Evolutionary conservation across 805 yeast genomes (phyloP).

Genomic region (Pichia californica): DNA sequence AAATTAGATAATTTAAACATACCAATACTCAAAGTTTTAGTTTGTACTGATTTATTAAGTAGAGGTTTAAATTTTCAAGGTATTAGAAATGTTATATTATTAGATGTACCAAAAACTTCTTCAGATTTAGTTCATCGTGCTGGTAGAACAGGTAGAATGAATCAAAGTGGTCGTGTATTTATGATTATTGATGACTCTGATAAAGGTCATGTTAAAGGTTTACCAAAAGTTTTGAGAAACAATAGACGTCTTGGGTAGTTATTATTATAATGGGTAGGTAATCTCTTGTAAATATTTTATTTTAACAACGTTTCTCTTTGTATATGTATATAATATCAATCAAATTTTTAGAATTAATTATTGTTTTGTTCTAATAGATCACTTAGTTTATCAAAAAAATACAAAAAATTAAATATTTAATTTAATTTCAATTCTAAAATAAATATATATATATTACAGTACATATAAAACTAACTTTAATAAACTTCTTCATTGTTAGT

Average conservation of each 20-base stretch:
- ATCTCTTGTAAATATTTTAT: neutral
- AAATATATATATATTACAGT: neutral
- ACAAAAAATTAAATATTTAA: neutral
- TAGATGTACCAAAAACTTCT: conserved; percentile 80
- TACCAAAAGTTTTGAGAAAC: conserved; percentile 61
- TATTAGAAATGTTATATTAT: conserved; percentile 72
- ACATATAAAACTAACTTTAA: neutral
- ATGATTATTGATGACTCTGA: conserved; percentile 63
- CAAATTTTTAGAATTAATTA: too few relatives aligned
- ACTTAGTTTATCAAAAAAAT: too few relatives aligned
- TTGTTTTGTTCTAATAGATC: too few relatives aligned
- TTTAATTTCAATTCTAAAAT: neutral
- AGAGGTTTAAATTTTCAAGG: conserved; percentile 85
- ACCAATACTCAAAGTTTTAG: conserved; percentile 53
- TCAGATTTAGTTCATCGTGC: conserved; percentile 85
- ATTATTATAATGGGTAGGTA: neutral
- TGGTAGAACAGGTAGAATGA: conserved; percentile 93
- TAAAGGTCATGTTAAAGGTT: conserved; percentile 75
- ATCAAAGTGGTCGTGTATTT: conserved; percentile 81
- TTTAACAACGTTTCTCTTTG: neutral
- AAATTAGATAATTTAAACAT: conserved; percentile 29
- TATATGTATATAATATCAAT: too few relatives aligned
- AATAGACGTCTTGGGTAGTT: conserved; percentile 32
- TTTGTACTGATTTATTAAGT: conserved; percentile 84
- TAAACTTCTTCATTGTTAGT: conserved; percentile 17